Evolutionary conservation across 768 basidiomycete species (phyloP).

Genomic region (Suillus brevipes): DNA sequence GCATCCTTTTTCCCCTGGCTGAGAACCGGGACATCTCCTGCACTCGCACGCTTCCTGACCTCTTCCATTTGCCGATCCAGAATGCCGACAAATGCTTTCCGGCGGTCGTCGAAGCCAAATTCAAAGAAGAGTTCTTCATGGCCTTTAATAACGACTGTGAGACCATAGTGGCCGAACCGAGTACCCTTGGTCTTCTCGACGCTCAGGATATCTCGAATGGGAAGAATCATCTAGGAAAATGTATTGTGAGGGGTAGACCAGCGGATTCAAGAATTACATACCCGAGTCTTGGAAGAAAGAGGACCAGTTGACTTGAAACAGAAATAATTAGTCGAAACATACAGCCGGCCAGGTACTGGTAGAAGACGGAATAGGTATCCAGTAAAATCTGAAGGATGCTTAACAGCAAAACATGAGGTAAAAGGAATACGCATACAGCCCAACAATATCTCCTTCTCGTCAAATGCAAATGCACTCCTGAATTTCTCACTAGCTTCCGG

Average conservation of each 20-base stretch:
- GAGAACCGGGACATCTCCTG: conserved; percentile 43
- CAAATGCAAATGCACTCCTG: conserved; percentile 77
- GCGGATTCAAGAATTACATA: conserved; percentile 38
- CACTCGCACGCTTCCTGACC: conserved; percentile 48
- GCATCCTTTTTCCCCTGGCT: conserved; percentile 67
- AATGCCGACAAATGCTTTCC: conserved; percentile 72
- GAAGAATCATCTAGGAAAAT: conserved; percentile 82
- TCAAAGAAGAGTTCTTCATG: conserved; percentile 99
- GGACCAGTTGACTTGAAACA: conserved; percentile 92
- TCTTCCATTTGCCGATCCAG: conserved; percentile 83
- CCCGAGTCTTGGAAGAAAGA: conserved; percentile 78
- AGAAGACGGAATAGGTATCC: conserved; percentile 88
- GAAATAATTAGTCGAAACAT: conserved; percentile 88
- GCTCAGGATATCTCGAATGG: conserved; percentile 84
- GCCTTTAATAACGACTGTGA: conserved; percentile 88
- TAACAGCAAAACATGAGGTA: conserved; percentile 6
- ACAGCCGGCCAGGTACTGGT: conserved; percentile 87
- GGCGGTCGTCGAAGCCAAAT: conserved; percentile 78
- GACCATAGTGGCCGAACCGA: conserved; percentile 86
- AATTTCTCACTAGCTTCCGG: conserved; percentile 74
- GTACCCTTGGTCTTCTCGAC: conserved; percentile 84
- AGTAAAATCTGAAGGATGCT: conserved; percentile 69
- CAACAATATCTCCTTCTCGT: conserved; percentile 82
- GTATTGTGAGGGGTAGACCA: conserved; percentile 8
- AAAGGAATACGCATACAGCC: conserved; percentile 65